Evolutionary conservation across 23 red algal species (phyloP).

Genomic region (Gracilaria caudata): DNA sequence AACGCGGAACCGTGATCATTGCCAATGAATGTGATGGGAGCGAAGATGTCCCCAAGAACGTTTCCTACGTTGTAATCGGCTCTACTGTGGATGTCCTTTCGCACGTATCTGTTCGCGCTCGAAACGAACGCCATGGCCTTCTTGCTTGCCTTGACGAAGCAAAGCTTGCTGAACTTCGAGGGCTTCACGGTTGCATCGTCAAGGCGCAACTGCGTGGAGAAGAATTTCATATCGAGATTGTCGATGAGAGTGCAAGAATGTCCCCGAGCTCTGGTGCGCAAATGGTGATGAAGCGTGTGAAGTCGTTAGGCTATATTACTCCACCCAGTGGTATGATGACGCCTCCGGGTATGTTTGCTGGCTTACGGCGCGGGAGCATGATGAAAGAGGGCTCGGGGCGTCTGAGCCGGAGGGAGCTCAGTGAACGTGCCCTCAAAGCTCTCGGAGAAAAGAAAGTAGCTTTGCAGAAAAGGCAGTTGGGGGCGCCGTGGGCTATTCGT

Average conservation of each 20-base stretch:
- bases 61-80: conserved; percentile 78
- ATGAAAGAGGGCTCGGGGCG: conserved; percentile 4
- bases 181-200: conserved; percentile 75
- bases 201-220: conserved; percentile 68
- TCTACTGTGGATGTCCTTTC: conserved; percentile 90
- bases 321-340: conserved; percentile 73
- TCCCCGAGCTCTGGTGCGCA: conserved; percentile 65
- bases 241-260: conserved; percentile 65
- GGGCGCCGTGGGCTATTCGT: conserved; percentile 81
- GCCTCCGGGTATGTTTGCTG: conserved; percentile 47
- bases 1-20: conserved; percentile 76
- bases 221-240: conserved; percentile 75
- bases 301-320: conserved; percentile 66
- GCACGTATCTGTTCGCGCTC: conserved; percentile 86
- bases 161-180: conserved; percentile 62
- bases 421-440: conserved; percentile 32
- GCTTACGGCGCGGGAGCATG: not conserved
- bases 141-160: conserved; percentile 78
- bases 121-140: conserved; percentile 89
- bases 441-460: conserved; percentile 61
- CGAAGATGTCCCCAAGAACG: conserved; percentile 89
- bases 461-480: conserved; percentile 59
- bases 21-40: conserved; percentile 80
- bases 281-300: conserved; percentile 67
- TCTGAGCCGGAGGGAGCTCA: conserved; percentile 28